phyloP scores from a whole-genome alignment of 495 filamentous ascomycete species.

The Hypoxylon lienhwacheense region DNA sequence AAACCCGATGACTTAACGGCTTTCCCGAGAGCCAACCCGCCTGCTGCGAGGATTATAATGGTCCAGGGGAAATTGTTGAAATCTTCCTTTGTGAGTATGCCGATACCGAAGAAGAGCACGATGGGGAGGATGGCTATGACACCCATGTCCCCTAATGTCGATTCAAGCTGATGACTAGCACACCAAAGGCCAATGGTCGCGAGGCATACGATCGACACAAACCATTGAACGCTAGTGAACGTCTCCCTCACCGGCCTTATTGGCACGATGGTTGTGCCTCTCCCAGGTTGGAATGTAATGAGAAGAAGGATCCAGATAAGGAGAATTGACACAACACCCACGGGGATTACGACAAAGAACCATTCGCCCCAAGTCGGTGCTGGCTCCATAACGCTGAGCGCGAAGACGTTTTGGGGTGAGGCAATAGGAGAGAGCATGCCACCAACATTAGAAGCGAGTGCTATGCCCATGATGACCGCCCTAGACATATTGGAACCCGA shows the following conservation, averaged over 20 bases:
- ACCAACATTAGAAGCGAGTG: constrained; percentile 91
- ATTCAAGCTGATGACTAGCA: constrained; percentile 81
- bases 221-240: constrained; percentile 90
- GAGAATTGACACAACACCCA: constrained; percentile 86
- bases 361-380: constrained; percentile 88
- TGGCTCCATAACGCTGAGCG: constrained; percentile 90
- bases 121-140: constrained; percentile 96
- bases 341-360: constrained; percentile 94
- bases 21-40: constrained; percentile 89
- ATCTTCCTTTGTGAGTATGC: constrained; percentile 97
- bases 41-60: constrained; percentile 97
- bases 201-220: constrained; percentile 83
- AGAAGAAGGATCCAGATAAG: constrained; percentile 89
- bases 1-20: constrained; percentile 91
- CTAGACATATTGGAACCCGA: constrained; percentile 89
- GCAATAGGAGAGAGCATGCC: constrained; percentile 96
- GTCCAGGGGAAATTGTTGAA: constrained; percentile 99
- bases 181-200: constrained; percentile 92
- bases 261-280: constrained; percentile 86
- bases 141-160: constrained; percentile 94
- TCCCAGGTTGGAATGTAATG: constrained; percentile 77
- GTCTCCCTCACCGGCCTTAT: constrained; percentile 85
- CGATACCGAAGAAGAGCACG: constrained; percentile 93
- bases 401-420: constrained; percentile 95
- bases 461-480: constrained; percentile 94